phyloP scores from a whole-genome alignment of 352 stramenopile genomes.

The Phytopythium oedochilum region DNA sequence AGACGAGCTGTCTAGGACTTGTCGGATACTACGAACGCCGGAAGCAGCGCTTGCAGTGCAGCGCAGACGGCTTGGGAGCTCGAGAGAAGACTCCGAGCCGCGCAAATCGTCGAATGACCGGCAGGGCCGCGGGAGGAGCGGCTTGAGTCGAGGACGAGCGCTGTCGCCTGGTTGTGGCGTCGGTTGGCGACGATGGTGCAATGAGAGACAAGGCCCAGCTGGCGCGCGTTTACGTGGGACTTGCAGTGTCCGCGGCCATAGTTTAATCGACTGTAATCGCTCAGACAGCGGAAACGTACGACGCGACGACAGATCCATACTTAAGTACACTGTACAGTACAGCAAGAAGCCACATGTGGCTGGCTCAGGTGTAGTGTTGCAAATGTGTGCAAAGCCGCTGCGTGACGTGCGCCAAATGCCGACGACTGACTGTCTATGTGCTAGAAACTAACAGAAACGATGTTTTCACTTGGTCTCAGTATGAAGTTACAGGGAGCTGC shows the following conservation, averaged over 20 bases:
- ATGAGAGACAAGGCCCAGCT: too few relatives aligned
- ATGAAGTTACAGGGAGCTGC: too few relatives aligned
- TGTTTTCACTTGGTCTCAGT: too few relatives aligned
- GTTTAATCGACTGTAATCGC: neutral
- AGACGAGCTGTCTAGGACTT: too few relatives aligned
- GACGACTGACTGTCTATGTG: neutral
- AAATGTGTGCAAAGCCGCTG: neutral
- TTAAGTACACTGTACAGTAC: too few relatives aligned
- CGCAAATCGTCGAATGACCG: constrained; percentile 6
- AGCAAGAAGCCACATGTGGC: too few relatives aligned
- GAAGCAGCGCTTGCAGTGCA: neutral
- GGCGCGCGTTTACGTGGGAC: neutral
- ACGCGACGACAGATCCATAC: neutral
- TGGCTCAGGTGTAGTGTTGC: too few relatives aligned
- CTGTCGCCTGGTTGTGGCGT: neutral
- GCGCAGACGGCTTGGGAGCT: neutral
- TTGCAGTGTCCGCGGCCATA: neutral
- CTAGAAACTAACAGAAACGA: neutral
- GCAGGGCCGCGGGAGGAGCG: neutral
- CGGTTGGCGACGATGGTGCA: neutral
- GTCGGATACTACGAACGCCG: neutral
- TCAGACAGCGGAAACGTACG: neutral
- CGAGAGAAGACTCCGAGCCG: neutral
- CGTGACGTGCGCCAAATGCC: neutral
- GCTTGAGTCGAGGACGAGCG: neutral